Evolutionary conservation across 1,284 basidiomycete genomes (phyloP).

Genomic region (Pyrrhoderma lamaoense): DNA sequence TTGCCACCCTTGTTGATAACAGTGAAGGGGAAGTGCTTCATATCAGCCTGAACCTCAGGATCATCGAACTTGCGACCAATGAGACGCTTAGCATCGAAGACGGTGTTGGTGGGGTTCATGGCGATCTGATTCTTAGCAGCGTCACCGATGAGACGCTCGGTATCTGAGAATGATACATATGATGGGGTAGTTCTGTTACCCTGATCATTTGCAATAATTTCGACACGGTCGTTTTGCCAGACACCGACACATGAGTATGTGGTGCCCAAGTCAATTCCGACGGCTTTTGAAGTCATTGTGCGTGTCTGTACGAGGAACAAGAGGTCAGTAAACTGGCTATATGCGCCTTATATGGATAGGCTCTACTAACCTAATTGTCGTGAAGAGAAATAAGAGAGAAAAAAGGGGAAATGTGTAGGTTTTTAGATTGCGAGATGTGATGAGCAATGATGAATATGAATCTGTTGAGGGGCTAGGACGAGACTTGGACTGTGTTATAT

Average conservation of each 20-base stretch:
- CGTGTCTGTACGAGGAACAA: background rate
- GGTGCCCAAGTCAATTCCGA: conserved; percentile 90
- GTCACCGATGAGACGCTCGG: conserved; percentile 91
- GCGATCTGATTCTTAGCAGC: conserved; percentile 95
- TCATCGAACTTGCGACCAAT: conserved; percentile 85
- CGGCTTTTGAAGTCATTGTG: conserved; percentile 67
- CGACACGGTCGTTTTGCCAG: conserved; percentile 98
- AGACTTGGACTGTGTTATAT: conserved; percentile 6
- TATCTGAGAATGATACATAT: conserved; percentile 89
- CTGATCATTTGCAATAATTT: conserved; percentile 97
- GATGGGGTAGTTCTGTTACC: conserved; percentile 96
- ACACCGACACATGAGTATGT: conserved; percentile 78
- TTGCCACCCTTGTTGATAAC: conserved; percentile 78
- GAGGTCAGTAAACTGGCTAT: too few relatives aligned
- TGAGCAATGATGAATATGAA: background rate
- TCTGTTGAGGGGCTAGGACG: conserved; percentile 4
- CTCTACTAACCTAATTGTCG: conserved; percentile 11
- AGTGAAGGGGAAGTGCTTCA: conserved; percentile 95
- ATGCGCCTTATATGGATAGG: too few relatives aligned
- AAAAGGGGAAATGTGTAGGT: conserved; percentile 8
- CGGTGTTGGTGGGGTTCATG: conserved; percentile 77
- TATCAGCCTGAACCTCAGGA: conserved; percentile 86
- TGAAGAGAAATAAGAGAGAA: conserved; percentile 12
- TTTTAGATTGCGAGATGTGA: too few relatives aligned
- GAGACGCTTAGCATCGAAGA: conserved; percentile 87